Percentiles rank a stretch among this genome's conserved stretches.
Evolutionary conservation across 805 yeast species (phyloP).

Genomic region (Candida odintsovae): DNA sequence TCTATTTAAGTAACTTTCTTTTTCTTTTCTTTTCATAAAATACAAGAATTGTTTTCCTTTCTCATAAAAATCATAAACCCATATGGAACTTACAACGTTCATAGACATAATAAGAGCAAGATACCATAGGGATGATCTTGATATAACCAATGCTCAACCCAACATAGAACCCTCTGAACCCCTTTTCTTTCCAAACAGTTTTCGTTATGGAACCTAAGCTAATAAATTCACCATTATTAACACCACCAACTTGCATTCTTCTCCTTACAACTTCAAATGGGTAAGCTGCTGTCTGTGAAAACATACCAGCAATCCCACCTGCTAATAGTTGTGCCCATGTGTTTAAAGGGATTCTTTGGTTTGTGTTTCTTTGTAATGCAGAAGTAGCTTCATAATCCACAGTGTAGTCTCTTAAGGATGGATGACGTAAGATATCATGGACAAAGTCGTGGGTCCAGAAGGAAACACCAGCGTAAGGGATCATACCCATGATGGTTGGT

Average conservation of each 20-base stretch:
- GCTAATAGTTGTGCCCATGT: conserved; percentile 92
- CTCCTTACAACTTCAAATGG: conserved; percentile 95
- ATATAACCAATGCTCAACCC: conserved; percentile 94
- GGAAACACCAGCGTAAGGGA: conserved; percentile 97
- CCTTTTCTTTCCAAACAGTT: conserved; percentile 64
- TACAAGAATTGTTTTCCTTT: background rate
- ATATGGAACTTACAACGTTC: conserved; percentile 73
- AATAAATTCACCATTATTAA: conserved; percentile 48
- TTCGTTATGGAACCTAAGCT: conserved; percentile 49
- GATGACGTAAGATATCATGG: conserved; percentile 80
- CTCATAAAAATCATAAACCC: conserved; percentile 39
- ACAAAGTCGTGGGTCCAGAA: conserved; percentile 89
- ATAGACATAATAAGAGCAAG: conserved; percentile 91
- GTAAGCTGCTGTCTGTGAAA: conserved; percentile 93
- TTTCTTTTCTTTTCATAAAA: too few relatives aligned
- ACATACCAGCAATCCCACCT: conserved; percentile 95
- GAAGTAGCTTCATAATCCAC: conserved; percentile 22
- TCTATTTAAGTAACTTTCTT: too few relatives aligned
- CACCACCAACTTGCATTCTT: conserved; percentile 93
- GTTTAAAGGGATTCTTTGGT: conserved; percentile 56
- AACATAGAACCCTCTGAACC: conserved; percentile 83
- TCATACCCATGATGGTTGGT: conserved; percentile 92
- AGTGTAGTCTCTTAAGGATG: conserved; percentile 46
- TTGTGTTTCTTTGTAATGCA: conserved; percentile 2
- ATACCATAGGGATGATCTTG: conserved; percentile 95